A percentile compares a stretch with the other conserved stretches of the same genome.
Conservation (phyloP, 305 asterid species). For the Withania somnifera region DNA sequence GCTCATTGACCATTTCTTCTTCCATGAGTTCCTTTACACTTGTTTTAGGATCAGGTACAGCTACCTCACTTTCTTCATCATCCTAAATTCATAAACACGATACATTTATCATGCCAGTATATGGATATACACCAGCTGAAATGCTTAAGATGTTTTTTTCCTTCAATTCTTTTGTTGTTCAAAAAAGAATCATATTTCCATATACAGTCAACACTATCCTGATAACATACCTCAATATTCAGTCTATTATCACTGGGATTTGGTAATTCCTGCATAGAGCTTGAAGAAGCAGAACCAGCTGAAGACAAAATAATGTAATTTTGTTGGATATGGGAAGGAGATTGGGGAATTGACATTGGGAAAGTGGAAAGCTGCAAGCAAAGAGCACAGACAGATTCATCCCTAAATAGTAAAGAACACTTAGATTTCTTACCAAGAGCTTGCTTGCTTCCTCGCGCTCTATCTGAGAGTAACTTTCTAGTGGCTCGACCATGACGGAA, state of each 20-base stretch:
- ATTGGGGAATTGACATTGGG: not conserved
- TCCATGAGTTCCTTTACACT: constrained; percentile 94
- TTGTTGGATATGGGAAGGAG: not conserved
- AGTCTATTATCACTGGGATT: constrained; percentile 15
- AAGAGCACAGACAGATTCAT: not conserved
- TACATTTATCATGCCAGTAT: not conserved
- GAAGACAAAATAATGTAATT: not conserved
- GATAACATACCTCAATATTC: constrained; percentile 31
- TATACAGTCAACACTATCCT: not conserved
- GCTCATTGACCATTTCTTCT: constrained; percentile 68
- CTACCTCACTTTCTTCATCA: constrained; percentile 29
- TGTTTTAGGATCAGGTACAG: constrained; percentile 28
- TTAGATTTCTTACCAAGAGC: constrained; percentile 40
- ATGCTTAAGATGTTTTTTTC: not conserved
- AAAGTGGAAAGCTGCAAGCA: not conserved
- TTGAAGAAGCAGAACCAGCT: constrained; percentile 36
- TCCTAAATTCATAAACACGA: constrained; percentile 32
- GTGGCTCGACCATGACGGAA: constrained; percentile 71
- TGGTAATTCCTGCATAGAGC: constrained; percentile 12
- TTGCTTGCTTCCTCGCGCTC: constrained; percentile 36
- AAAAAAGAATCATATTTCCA: not conserved
- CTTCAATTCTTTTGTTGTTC: not conserved
- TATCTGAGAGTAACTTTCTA: constrained; percentile 59
- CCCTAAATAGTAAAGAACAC: not conserved
- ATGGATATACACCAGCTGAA: not conserved